Percentiles rank a stretch among this genome's conserved stretches.
These are phyloP conservation scores for Decorospora gaudefroyi DNA, from an alignment of 2,329 filamentous ascomycete species.

Conservation along the genomic window DNA sequence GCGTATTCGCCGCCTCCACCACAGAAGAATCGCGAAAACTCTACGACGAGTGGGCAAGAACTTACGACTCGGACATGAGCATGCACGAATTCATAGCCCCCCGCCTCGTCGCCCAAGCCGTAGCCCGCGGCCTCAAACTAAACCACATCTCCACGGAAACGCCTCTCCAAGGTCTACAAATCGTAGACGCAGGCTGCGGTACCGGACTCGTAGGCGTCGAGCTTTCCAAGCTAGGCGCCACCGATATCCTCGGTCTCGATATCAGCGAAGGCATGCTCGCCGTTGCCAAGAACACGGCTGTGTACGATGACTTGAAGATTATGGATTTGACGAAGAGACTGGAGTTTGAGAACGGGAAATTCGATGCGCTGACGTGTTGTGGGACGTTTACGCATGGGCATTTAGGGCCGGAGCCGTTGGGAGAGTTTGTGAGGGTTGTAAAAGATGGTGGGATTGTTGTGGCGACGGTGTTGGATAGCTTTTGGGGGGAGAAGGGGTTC, in stretches of 20 bases:
- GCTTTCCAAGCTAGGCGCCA: conserved; percentile 52
- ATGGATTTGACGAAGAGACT: conserved; percentile 56
- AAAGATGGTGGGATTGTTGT: conserved; percentile 56
- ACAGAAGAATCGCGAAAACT: conserved; percentile 48
- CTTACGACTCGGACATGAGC: conserved; percentile 52
- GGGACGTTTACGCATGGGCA: conserved; percentile 62
- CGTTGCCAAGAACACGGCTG: conserved; percentile 55
- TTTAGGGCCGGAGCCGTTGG: conserved; percentile 56
- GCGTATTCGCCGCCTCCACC: conserved; percentile 46
- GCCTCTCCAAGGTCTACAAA: conserved; percentile 32
- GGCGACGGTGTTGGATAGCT: conserved; percentile 57
- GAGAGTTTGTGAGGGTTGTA: conserved; percentile 57
- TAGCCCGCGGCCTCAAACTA: conserved; percentile 19
- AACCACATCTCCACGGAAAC: conserved; percentile 17
- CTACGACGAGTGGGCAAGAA: conserved; percentile 55
- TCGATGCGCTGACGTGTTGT: conserved; percentile 59
- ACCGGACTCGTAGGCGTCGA: conserved; percentile 59
- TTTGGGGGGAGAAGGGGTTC: conserved; percentile 58
- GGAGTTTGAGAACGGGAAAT: conserved; percentile 48
- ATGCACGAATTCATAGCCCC: conserved; percentile 52
- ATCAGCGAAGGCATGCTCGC: conserved; percentile 59
- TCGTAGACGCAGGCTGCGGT: conserved; percentile 62
- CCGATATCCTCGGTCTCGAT: conserved; percentile 59
- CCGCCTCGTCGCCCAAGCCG: conserved; percentile 40
- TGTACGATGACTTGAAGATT: conserved; percentile 53